These are phyloP conservation scores for Incumbomyces delicatus DNA, from an alignment of 2,329 filamentous ascomycete genomes.

Conservation along the genomic window DNA sequence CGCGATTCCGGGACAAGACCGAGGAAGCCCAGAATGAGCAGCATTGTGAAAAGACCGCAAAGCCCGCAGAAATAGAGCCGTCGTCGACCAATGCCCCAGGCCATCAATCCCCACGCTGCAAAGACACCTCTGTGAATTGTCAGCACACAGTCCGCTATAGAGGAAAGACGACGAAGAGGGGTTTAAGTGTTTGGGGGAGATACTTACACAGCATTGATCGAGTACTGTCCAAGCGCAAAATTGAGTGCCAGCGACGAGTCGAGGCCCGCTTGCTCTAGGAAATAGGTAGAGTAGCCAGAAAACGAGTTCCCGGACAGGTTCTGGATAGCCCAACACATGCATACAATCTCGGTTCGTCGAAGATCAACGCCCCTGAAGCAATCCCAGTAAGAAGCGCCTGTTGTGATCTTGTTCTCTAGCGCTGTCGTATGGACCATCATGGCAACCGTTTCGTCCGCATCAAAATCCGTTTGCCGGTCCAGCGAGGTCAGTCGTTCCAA, in stretches of 20 bases:
- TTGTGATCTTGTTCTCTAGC: slow-evolving; percentile 64
- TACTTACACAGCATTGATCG: slow-evolving; percentile 28
- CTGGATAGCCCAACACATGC: slow-evolving; percentile 56
- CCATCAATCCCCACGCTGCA: slow-evolving; percentile 52
- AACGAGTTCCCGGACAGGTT: slow-evolving; percentile 54
- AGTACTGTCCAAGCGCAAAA: slow-evolving; percentile 40
- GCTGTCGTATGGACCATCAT: slow-evolving; percentile 91
- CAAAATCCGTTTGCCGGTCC: slow-evolving; percentile 55
- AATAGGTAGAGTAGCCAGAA: slow-evolving; percentile 55
- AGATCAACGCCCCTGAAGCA: slow-evolving; percentile 76
- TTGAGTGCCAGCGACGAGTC: slow-evolving; percentile 26
- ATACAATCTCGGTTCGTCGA: slow-evolving; percentile 65
- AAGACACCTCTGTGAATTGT: slow-evolving; percentile 24
- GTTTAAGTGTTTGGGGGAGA: no score
- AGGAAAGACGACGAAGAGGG: slow-evolving; percentile 59
- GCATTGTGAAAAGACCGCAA: slow-evolving; percentile 62
- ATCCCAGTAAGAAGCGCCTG: slow-evolving; percentile 64
- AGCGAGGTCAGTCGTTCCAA: slow-evolving; percentile 37
- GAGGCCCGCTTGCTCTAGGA: slow-evolving; percentile 36
- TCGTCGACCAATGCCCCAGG: slow-evolving; percentile 62
- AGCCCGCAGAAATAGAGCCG: slow-evolving; percentile 68
- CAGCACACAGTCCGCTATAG: slow-evolving; percentile 44
- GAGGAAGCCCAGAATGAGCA: slow-evolving; percentile 75
- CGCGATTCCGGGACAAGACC: slow-evolving; percentile 49
- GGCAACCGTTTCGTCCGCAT: slow-evolving; percentile 73